Evolutionary conservation across 208 protist species (phyloP).

Genomic region (Strigomonas galati): DNA sequence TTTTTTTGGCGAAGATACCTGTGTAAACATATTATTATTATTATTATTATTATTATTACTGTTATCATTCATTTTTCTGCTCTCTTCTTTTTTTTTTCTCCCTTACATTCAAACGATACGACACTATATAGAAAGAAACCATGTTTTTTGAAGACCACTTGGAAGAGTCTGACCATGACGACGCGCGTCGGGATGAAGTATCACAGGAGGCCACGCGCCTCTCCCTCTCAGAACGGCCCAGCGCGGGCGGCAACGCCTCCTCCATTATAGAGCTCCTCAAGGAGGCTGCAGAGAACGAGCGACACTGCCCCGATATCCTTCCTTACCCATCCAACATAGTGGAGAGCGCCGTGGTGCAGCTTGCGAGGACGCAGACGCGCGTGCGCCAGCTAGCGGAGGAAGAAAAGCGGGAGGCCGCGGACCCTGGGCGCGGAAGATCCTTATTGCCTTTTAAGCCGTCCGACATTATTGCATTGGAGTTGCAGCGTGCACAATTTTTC

Average conservation of each 20-base stretch:
- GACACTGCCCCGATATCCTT: constrained; percentile 72
- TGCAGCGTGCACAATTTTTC: constrained; percentile 83
- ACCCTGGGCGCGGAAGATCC: constrained; percentile 23
- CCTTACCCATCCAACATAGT: constrained; percentile 65
- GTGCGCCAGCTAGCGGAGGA: constrained; percentile 33
- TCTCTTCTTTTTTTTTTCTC: background rate
- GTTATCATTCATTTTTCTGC: background rate
- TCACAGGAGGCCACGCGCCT: constrained; percentile 9
- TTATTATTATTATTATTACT: background rate
- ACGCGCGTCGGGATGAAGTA: constrained; percentile 19
- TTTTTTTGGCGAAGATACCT: constrained; percentile 41
- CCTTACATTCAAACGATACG: background rate
- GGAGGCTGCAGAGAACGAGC: constrained; percentile 74
- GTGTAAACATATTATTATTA: too few species aligned
- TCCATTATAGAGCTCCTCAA: constrained; percentile 47
- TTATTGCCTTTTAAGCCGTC: constrained; percentile 78
- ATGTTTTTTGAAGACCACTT: constrained; percentile 80
- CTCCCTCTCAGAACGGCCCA: background rate
- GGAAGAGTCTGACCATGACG: constrained; percentile 38
- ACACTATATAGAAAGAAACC: background rate
- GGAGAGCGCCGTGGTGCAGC: constrained; percentile 37
- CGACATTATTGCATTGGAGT: constrained; percentile 69
- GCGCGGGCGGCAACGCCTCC: constrained; percentile 16
- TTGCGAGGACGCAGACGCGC: constrained; percentile 39
- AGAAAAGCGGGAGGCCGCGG: constrained; percentile 40